Evolutionary conservation across 140 eudicot genomes (phyloP), one percentile per base, ranked within the genome.

Genomic region (Ambrosia hybrid): DNA sequence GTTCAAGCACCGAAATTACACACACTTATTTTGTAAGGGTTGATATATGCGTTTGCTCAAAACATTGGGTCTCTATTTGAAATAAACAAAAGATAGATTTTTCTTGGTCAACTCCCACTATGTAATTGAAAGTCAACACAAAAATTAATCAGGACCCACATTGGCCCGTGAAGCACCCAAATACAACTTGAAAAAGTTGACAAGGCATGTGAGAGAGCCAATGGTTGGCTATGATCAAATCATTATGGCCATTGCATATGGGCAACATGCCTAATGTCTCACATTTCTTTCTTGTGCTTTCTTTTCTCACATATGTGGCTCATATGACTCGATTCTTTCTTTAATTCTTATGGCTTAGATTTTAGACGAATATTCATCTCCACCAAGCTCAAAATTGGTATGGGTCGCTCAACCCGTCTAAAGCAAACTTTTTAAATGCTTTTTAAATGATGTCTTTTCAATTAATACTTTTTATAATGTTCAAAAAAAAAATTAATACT

Each of bases 201-300:
- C 64, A 46, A 76, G 52, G 70, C 80, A 76, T 77, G 76, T 77
- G 76, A 77, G 71, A 69, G 64, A 60, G 57, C 26, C 58, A 26
- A 60, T 69, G 68, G 79, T 55, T 66, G 79, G 79, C 39, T 74
- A 48, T 60, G 41, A 69, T 16, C 13, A 49, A 37, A 77, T 69
- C 57, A 59, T 68, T 17, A 66, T 34, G 14, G 48, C 57, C 78
- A 78, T 72, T 60, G 66, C 55, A 78, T 71, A 56, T 64, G 74
- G 69, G 68, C 69, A 78, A 53, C 81, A 60, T 66, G 75, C 83
- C 48, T 66, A 38, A 46, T 73, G 79, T 67, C 79, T 73, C 75
- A 73, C 75, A 57, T 79, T 67, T 79, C 66, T 67, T 9, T 79
- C 65, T 67, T 9, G 65, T 69, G 65, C 65, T 71, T 17, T 78